Conservation (phyloP, 306 rosid genomes). For the Gastrolobium villosum region DNA sequence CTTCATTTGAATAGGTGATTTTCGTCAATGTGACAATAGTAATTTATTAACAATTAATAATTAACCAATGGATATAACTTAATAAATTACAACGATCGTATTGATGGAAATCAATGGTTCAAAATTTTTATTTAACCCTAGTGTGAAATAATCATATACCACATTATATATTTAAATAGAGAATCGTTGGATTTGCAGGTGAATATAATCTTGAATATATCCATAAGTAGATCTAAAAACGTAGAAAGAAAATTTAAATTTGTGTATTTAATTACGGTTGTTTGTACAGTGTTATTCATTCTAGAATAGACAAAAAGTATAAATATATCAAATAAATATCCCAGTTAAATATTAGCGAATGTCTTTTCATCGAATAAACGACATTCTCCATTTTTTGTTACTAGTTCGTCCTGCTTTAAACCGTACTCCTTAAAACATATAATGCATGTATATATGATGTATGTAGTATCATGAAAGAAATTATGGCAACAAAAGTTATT, state of each 20-base stretch:
- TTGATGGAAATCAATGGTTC: no score
- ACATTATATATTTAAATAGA: conserved; percentile 8
- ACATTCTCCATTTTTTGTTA: conserved; percentile 36
- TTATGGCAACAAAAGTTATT: not conserved
- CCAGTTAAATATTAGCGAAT: conserved; percentile 19
- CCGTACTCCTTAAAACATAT: not conserved
- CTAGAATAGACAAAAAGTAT: conserved; percentile 8
- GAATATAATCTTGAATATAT: conserved; percentile 26
- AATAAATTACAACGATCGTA: no score
- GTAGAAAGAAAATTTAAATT: not conserved
- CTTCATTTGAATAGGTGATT: no score
- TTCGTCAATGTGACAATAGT: no score
- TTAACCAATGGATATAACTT: no score
- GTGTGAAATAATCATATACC: no score
- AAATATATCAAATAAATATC: not conserved
- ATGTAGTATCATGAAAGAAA: conserved; percentile 6
- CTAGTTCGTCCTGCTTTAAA: conserved; percentile 16
- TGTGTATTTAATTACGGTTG: not conserved
- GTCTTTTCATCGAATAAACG: conserved; percentile 44
- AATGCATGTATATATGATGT: not conserved
- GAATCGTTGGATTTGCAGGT: conserved; percentile 23
- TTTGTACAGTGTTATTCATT: conserved; percentile 13
- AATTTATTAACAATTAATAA: no score
- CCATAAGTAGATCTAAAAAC: not conserved
- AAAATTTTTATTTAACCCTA: no score